Evolutionary conservation across 1,284 basidiomycete species (phyloP).

Genomic region (Leucoagaricus sp.): DNA sequence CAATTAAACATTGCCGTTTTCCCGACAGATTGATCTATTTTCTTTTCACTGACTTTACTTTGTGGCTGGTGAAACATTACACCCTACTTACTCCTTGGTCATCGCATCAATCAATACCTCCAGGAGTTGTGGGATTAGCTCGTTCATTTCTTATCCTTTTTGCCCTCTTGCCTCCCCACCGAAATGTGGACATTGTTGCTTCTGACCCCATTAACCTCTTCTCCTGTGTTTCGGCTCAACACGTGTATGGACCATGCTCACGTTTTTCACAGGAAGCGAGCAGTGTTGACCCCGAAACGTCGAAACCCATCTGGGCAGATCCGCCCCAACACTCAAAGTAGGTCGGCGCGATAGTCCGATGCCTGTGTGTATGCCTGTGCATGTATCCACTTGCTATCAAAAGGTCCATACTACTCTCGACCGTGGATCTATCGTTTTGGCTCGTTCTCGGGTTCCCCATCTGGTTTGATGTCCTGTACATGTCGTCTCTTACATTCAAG

Average conservation of each 20-base stretch:
- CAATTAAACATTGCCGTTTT: not conserved
- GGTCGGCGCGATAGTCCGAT: not conserved
- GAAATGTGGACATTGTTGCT: not conserved
- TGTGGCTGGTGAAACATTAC: not conserved
- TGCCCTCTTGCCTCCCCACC: not conserved
- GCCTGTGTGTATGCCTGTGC: not conserved
- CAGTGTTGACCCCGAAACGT: slow-evolving; percentile 43
- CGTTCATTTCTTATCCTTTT: not conserved
- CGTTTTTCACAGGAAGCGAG: slow-evolving; percentile 20
- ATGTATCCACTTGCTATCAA: not conserved
- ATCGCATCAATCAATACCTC: not conserved
- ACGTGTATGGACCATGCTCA: not conserved
- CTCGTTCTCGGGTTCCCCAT: not conserved
- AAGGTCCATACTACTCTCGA: not conserved
- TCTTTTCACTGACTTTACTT: too few species aligned
- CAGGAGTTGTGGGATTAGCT: not conserved
- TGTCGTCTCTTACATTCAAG: not conserved
- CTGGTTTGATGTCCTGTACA: not conserved
- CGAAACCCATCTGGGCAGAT: slow-evolving; percentile 54
- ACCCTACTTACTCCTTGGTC: not conserved
- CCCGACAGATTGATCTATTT: not conserved
- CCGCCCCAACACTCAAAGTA: slow-evolving; percentile 15
- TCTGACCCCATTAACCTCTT: not conserved
- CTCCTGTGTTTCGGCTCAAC: not conserved
- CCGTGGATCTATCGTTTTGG: not conserved